Base-by-base conservation (phyloP, 257 asterid species). In the Salvia rosmarinus region DNA sequence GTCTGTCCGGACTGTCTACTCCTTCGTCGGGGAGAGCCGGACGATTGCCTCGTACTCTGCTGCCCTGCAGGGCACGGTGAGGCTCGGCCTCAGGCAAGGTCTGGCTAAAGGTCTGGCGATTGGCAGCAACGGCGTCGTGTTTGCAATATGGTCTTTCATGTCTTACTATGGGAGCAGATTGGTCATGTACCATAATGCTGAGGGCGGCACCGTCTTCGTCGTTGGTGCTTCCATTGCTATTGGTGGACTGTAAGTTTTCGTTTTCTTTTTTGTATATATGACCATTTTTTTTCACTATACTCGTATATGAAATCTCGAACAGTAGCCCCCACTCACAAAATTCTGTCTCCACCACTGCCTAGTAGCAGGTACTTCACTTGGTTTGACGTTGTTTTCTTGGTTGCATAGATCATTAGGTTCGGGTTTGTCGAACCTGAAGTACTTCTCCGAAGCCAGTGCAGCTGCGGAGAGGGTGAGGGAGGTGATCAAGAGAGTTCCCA, bases 201-300 rank as follows among this genome's bases (percentile, higher is more conserved):
- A 75, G 72, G 99, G 99, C 9, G 99, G 98, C 49, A 91, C 96
- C 1, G 89, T 89, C 37, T 94, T 89, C 51, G 98, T 92, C 0
- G 99, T 88, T 67, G 98, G 99, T 25, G 95, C 90, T 8, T 86
- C 93, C 16, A 76, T 89, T 52, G 86, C 88, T 39, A 80, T 89
- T 6, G 99, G 99, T n/a, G 99, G 99, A 86, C 40, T 93, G 98
- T 93, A 85, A 88, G 82, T 0, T 49, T 39, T n/a, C n/a, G n/a
- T n/a, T n/a, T n/a, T n/a, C 30, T 25, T 25, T 25, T 25, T 25
- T 25, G 30, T 25, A 25, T 25, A 25, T 25, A 25, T 25, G n/a
- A n/a, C n/a, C n/a, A n/a, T n/a, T n/a, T n/a, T n/a, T n/a, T n/a
- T n/a, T n/a, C n/a, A n/a, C n/a, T n/a, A n/a, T 25, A 25, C 30